Base-by-base conservation (phyloP, 2,329 filamentous ascomycete genomes). In the Aspergillus pseudoviridinutans region DNA sequence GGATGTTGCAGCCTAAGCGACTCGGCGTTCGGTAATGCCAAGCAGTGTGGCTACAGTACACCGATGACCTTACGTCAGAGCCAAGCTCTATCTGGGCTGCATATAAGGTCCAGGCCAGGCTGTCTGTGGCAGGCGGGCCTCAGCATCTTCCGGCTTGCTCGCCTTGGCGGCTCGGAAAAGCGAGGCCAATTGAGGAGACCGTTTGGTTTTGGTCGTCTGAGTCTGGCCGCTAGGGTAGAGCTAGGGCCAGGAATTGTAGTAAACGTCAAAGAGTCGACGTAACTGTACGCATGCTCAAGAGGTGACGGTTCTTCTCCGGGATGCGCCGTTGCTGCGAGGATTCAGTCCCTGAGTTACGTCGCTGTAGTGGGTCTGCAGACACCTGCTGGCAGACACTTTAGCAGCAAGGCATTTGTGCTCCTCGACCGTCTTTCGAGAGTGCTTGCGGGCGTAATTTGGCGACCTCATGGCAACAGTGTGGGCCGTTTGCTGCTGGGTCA, bases 401-500 rank as follows among this genome's bases (percentile, higher is more conserved):
- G 60, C 52, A 9, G 59, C 52, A 17, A 60, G 55, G 22, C 58
- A 51, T 41, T 62, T 66, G 53, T 71, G 71, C 55, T 77, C 75
- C 49, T 77, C 74, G 27, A 66, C 66, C 20, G 67, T 64, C 53
- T 72, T 66, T 10, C 62, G 62, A 17, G 70, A 58, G 54, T 74
- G 69, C 54, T 70, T 66, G 42, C 66, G 68, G 42, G 71, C 67
- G 50, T 69, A 68, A 46, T 66, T 69, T 8, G 73, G 69, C 3
- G 68, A 58, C 50, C 68, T 68, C 27, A 70, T 49, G 3, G 68
- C 62, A 20, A 69, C 69, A 3, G 62, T 65, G 38, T 60, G 53
- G 54, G 64, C 32, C 54, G 60, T 50, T 58, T 64, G 38, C 56
- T 66, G 56, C 53, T 69, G 62, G 54, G 68, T 58, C 50, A 62